These are phyloP conservation scores for Linanthus parryae DNA, from an alignment of 148 eudicot genomes.

Conservation along the genomic window DNA sequence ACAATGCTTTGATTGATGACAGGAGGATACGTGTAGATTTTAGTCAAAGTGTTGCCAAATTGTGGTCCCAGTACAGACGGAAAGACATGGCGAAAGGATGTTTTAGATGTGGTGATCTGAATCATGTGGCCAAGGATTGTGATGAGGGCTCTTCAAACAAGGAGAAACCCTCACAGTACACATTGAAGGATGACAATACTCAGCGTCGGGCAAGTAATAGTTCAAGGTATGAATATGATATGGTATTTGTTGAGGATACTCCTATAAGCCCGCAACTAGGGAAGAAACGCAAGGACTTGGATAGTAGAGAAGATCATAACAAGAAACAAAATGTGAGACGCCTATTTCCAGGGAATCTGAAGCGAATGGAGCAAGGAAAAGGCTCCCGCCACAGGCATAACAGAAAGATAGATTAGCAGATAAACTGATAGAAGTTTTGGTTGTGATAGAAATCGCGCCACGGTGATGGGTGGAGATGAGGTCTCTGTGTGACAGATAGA, in stretches of 20 bases:
- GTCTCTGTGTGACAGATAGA: no score
- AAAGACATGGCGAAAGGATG: slow-evolving; percentile 78
- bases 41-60: slow-evolving; percentile 92
- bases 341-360: slow-evolving; percentile 12
- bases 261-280: slow-evolving; percentile 34
- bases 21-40: slow-evolving; percentile 94
- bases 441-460: no score
- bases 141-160: slow-evolving; percentile 34
- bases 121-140: slow-evolving; percentile 89
- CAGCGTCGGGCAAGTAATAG: slow-evolving; percentile 60
- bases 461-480: no score
- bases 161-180: slow-evolving; percentile 41
- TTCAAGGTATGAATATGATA: slow-evolving; percentile 67
- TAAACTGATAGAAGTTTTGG: no score
- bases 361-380: slow-evolving; percentile 17
- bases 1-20: slow-evolving; percentile 92
- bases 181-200: slow-evolving; percentile 51
- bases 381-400: slow-evolving; percentile 13
- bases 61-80: slow-evolving; percentile 83
- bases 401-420: no score
- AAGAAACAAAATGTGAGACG: slow-evolving; percentile 24
- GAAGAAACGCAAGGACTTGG: slow-evolving; percentile 29
- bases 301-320: slow-evolving; percentile 17
- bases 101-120: slow-evolving; percentile 85
- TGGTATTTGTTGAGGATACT: slow-evolving; percentile 86